These are phyloP conservation scores for Blastocladiella emersonii DNA, from an alignment of 371 early-diverging fungal species.

Conservation along the genomic window DNA sequence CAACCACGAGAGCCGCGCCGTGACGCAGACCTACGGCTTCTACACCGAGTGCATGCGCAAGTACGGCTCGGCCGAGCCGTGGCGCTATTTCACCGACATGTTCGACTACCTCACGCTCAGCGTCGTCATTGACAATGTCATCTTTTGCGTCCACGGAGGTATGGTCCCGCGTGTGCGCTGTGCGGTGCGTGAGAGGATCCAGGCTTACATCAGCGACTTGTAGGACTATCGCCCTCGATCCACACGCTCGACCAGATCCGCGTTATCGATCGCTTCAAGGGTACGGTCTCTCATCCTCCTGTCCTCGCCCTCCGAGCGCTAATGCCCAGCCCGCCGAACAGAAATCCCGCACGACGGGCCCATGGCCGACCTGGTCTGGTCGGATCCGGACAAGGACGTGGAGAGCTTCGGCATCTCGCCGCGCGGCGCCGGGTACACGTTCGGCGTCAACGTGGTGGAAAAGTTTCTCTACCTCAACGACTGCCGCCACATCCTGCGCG, in stretches of 20 bases:
- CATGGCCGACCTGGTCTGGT: constrained; percentile 98
- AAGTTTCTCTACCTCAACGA: constrained; percentile 70
- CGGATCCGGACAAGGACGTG: constrained; percentile 79
- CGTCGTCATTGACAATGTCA: constrained; percentile 80
- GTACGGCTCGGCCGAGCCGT: constrained; percentile 70
- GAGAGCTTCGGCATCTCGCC: constrained; percentile 75
- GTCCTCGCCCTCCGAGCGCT: neutral
- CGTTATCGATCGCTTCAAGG: constrained; percentile 76
- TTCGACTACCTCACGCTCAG: constrained; percentile 87
- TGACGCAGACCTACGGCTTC: constrained; percentile 93
- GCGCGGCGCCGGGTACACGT: constrained; percentile 87
- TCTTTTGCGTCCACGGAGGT: constrained; percentile 97
- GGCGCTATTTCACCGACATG: constrained; percentile 87
- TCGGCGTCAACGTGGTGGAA: constrained; percentile 71
- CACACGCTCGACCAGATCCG: constrained; percentile 86
- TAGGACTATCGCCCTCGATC: constrained; percentile 78
- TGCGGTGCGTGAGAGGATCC: neutral
- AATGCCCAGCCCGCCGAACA: constrained; percentile 14
- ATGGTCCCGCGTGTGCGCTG: constrained; percentile 5
- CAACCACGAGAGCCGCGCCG: constrained; percentile 92
- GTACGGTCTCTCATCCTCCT: constrained; percentile 20
- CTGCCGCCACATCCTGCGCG: constrained; percentile 78
- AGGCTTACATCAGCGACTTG: neutral
- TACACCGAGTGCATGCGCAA: constrained; percentile 91
- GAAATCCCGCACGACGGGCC: constrained; percentile 97